These are phyloP conservation scores for Erodium texanum DNA, from an alignment of 441 rosid genomes.

Conservation along the genomic window DNA sequence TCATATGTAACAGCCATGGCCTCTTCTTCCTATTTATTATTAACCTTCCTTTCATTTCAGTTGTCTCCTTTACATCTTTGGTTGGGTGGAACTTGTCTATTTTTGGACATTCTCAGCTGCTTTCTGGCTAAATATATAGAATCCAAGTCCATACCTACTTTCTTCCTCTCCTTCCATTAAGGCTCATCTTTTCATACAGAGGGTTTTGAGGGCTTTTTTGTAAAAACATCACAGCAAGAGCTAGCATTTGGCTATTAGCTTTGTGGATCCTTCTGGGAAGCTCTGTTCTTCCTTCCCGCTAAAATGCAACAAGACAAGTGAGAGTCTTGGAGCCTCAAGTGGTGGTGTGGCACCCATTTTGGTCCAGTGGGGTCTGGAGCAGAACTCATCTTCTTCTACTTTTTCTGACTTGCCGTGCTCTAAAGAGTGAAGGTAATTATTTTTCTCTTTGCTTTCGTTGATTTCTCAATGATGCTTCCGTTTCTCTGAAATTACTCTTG, in stretches of 20 bases:
- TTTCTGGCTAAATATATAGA: background rate
- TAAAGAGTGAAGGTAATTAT: background rate
- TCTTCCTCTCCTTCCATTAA: constrained; percentile 1
- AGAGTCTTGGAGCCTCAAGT: background rate
- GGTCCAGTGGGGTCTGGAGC: background rate
- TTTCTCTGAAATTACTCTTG: background rate
- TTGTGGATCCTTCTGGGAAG: background rate
- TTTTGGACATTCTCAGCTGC: constrained; percentile 20
- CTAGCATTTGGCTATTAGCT: background rate
- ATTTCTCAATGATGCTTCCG: background rate
- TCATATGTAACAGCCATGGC: constrained; percentile 9
- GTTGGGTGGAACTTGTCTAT: background rate
- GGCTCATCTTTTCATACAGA: background rate
- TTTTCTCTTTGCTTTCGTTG: background rate
- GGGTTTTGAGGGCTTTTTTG: background rate
- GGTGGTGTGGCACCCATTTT: constrained; percentile 2
- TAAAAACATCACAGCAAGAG: background rate
- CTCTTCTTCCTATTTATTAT: constrained; percentile 13
- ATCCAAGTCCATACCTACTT: background rate
- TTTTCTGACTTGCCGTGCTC: background rate
- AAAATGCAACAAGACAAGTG: background rate
- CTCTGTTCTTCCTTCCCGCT: background rate
- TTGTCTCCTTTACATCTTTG: constrained; percentile 11
- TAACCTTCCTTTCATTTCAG: constrained; percentile 16
- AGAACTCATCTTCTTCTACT: background rate